Percentiles rank a stretch among this genome's conserved stretches.
Conservation (phyloP, 345 rosid genomes). For the Punica granatum region DNA sequence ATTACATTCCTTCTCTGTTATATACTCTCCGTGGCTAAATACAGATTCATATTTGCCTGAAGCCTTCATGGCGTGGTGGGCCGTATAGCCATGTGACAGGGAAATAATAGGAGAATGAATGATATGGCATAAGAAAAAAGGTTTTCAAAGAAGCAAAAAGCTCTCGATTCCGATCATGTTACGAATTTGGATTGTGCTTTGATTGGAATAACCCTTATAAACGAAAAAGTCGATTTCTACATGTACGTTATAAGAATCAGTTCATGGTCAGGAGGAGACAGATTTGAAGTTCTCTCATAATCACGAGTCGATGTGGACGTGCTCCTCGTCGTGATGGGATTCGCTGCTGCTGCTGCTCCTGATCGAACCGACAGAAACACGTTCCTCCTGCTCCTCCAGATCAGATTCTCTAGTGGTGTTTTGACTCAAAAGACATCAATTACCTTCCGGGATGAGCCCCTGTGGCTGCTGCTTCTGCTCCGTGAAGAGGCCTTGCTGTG, state of each 20-base stretch:
- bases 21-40: no score
- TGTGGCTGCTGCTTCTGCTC: not conserved
- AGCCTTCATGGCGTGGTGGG: no score
- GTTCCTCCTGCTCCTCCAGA: not conserved
- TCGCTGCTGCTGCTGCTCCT: not conserved
- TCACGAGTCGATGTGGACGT: constrained; percentile 1
- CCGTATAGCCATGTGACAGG: no score
- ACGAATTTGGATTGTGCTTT: not conserved
- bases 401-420: not conserved
- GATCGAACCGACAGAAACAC: not conserved
- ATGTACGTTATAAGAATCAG: not conserved
- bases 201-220: not conserved
- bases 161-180: not conserved
- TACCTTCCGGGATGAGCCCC: not conserved
- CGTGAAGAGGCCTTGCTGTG: not conserved
- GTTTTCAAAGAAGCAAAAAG: not conserved
- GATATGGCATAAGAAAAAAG: not conserved
- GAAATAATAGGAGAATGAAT: not conserved
- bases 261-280: not conserved
- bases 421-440: not conserved
- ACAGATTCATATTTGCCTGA: not conserved
- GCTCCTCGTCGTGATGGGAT: not conserved
- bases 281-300: not conserved
- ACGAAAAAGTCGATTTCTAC: not conserved
- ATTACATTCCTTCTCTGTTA: no score